Evolutionary conservation across 192 early-diverging fungal species (phyloP).

Genomic region (Geranomyces michiganensis): DNA sequence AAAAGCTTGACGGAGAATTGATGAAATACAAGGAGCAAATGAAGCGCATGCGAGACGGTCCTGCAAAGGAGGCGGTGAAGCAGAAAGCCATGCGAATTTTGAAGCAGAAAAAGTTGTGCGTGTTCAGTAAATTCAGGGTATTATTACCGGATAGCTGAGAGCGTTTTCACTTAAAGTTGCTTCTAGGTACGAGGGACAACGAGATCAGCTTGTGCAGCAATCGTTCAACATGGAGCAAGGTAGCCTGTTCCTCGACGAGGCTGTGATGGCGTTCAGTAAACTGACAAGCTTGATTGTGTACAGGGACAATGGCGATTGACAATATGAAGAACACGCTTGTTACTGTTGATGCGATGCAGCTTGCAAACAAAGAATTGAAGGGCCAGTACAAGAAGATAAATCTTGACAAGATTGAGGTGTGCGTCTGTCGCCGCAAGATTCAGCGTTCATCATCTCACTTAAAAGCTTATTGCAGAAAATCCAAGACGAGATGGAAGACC

Average conservation of each 20-base stretch:
- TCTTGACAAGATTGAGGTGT: slow-evolving; percentile 91
- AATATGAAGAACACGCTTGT: slow-evolving; percentile 97
- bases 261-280: neutral
- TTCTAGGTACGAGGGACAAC: slow-evolving; percentile 82
- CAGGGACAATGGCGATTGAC: slow-evolving; percentile 76
- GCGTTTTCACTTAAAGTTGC: no score
- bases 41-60: slow-evolving; percentile 77
- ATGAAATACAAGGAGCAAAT: slow-evolving; percentile 91
- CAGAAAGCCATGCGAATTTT: slow-evolving; percentile 87
- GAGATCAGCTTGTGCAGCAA: slow-evolving; percentile 93
- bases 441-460: neutral
- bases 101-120: slow-evolving; percentile 90
- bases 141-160: no score
- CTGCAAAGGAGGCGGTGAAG: slow-evolving; percentile 81
- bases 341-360: slow-evolving; percentile 96
- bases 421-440: slow-evolving; percentile 19
- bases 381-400: slow-evolving; percentile 95
- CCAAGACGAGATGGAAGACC: slow-evolving; percentile 98
- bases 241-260: slow-evolving; percentile 38
- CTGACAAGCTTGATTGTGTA: neutral
- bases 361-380: slow-evolving; percentile 93
- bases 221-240: slow-evolving; percentile 99
- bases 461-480: slow-evolving; percentile 60
- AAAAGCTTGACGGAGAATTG: slow-evolving; percentile 91
- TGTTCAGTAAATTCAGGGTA: neutral